A percentile compares a stretch with the other conserved stretches of the same genome.
Conservation (phyloP, 169 alveolate species). For the Amoebophrya sp. region DNA sequence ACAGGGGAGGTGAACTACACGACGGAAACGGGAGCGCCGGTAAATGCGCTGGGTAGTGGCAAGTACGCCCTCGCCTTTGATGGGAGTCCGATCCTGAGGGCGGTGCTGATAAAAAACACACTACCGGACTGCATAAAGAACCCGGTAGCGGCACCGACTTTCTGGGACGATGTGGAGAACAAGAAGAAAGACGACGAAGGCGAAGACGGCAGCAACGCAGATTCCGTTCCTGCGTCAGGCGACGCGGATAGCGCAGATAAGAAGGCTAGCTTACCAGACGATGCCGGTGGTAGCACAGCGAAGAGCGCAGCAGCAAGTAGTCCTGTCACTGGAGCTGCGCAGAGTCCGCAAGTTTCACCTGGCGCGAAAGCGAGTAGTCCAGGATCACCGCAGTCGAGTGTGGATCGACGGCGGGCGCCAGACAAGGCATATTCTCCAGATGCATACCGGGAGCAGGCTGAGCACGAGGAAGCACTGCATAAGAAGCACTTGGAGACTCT, state of each 20-base stretch:
- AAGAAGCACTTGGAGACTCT: not conserved
- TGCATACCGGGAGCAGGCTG: not conserved
- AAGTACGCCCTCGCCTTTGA: not conserved
- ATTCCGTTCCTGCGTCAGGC: not conserved
- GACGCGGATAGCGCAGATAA: not conserved
- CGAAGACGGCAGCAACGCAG: not conserved
- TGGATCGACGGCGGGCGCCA: slow-evolving; percentile 12
- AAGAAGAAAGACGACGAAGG: not conserved
- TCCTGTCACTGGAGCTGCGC: too few relatives aligned
- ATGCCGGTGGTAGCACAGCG: too few relatives aligned
- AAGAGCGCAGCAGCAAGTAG: too few relatives aligned
- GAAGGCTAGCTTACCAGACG: too few relatives aligned
- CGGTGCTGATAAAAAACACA: not conserved
- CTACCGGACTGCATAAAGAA: not conserved
- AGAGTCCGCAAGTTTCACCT: too few relatives aligned
- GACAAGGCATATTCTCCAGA: not conserved
- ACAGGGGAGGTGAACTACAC: not conserved
- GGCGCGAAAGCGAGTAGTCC: too few relatives aligned
- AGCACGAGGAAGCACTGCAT: not conserved
- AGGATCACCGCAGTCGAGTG: too few relatives aligned
- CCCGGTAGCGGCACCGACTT: not conserved
- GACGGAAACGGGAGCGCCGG: not conserved
- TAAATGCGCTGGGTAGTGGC: not conserved
- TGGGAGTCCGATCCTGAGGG: not conserved
- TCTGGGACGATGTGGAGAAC: not conserved